phyloP scores from a whole-genome alignment of 2,329 filamentous ascomycete genomes.

The Calonectria pteridis region DNA sequence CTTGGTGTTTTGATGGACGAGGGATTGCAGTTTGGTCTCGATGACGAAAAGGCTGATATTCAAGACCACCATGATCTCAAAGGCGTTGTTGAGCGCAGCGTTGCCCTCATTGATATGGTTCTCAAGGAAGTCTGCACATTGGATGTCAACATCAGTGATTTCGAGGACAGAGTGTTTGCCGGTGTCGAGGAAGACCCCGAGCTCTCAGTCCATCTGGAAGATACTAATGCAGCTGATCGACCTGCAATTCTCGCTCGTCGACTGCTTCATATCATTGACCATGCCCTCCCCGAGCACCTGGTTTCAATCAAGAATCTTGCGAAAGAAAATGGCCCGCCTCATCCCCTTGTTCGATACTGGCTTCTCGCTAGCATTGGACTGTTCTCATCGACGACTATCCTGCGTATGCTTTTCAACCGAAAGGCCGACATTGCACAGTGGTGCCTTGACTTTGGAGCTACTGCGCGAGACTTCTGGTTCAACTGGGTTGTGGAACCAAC shows the following conservation, averaged over 20 bases:
- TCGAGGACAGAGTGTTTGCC: slow-evolving; percentile 75
- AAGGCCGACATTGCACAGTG: slow-evolving; percentile 83
- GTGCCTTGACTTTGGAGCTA: slow-evolving; percentile 83
- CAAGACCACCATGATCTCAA: slow-evolving; percentile 70
- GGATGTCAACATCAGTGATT: slow-evolving; percentile 72
- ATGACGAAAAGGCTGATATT: slow-evolving; percentile 68
- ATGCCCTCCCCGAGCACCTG: slow-evolving; percentile 76
- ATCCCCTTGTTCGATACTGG: slow-evolving; percentile 87
- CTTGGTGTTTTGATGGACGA: slow-evolving; percentile 91
- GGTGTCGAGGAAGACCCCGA: slow-evolving; percentile 73
- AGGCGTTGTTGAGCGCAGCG: slow-evolving; percentile 81
- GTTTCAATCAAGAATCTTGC: slow-evolving; percentile 67
- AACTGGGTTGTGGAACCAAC: slow-evolving; percentile 96
- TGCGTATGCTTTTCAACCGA: slow-evolving; percentile 81
- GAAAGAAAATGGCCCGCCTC: slow-evolving; percentile 79
- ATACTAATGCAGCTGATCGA: slow-evolving; percentile 58
- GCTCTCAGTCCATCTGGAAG: slow-evolving; percentile 65
- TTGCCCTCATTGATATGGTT: slow-evolving; percentile 88
- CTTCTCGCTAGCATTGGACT: slow-evolving; percentile 78
- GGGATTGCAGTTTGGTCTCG: slow-evolving; percentile 76
- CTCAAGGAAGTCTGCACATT: slow-evolving; percentile 77
- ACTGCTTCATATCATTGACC: slow-evolving; percentile 76
- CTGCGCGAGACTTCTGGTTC: slow-evolving; percentile 88
- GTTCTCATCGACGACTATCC: slow-evolving; percentile 87
- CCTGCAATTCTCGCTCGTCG: slow-evolving; percentile 74